Evolutionary conservation across 2,329 filamentous ascomycete species (phyloP), one percentile per base, ranked within the genome.

Genomic region (Aspergillus unguis): DNA sequence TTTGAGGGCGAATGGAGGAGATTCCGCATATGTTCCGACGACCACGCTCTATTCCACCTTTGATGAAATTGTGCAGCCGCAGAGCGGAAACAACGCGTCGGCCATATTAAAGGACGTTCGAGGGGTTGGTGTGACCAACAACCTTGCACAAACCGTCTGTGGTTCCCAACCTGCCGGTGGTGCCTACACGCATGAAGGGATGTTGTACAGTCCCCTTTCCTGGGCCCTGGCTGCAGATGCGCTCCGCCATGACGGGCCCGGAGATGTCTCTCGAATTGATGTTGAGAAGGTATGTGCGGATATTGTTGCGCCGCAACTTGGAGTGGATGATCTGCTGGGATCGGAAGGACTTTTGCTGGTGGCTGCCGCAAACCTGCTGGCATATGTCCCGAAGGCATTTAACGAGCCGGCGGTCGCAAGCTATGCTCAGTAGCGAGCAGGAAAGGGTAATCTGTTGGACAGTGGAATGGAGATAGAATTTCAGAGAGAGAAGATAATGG

Each of bases 41-140:
- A 40, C 35, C 6, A 38, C 72, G 0, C 68, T 83, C 42, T 82
- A 79, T 65, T 77, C 75, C 0, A 65, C 69, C 9, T 64, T 73
- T 27, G 79, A 83, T 55, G 75, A 82, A 58, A 70, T 83, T 46
- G 78, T 82, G 2, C 63, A 81, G 63, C 80, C 78, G 1, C 75
- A 80, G 63, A 58, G 59, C 28, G 80, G 77, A 3, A 66, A 65
- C 0, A 59, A 62, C 2, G 23, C 28, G 9, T 48, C 79, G 0
- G 78, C 74, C 0, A 75, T 66, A 50, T 65, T n/a, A 4, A 6
- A 28, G 1, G 74, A 80, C 47, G 65, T 60, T 1, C 71, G 72
- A 4, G 63, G 62, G 4, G 74, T 80, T 3, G 79, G 76, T 2
- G 77, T 78, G 32, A 73, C 75, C 0, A 82, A 82, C 60, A 75